Evolutionary conservation across 1,284 basidiomycete species (phyloP).

Genomic region (Phenoliferia sp.): DNA sequence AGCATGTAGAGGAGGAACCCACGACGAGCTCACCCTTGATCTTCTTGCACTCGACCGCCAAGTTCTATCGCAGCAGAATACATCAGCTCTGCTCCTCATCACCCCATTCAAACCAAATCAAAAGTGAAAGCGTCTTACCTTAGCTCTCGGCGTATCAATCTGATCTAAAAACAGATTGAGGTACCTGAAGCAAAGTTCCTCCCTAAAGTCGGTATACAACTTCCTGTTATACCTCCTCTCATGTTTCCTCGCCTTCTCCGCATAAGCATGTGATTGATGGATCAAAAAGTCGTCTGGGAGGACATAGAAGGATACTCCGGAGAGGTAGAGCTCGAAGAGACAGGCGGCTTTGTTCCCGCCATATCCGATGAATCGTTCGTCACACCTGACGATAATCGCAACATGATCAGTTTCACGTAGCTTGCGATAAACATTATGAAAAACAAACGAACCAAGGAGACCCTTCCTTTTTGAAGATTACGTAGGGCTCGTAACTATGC

Average conservation of each 20-base stretch:
- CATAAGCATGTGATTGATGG: slow-evolving; percentile 72
- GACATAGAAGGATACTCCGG: slow-evolving; percentile 69
- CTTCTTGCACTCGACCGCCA: slow-evolving; percentile 38
- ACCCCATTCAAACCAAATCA: not conserved
- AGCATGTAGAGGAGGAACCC: not conserved
- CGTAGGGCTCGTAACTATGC: slow-evolving; percentile 75
- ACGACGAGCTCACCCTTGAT: slow-evolving; percentile 31
- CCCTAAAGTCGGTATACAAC: slow-evolving; percentile 57
- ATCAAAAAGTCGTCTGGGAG: slow-evolving; percentile 78
- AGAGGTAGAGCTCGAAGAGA: slow-evolving; percentile 60
- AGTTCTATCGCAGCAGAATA: slow-evolving; percentile 16
- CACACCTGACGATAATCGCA: slow-evolving; percentile 53
- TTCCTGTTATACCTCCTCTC: slow-evolving; percentile 68
- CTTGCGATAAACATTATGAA: no score
- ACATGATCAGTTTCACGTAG: not conserved
- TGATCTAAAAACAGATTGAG: slow-evolving; percentile 36
- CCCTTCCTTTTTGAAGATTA: slow-evolving; percentile 69
- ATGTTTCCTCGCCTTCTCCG: slow-evolving; percentile 50
- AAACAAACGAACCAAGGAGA: slow-evolving; percentile 57
- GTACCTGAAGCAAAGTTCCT: slow-evolving; percentile 41
- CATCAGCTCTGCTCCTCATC: no score
- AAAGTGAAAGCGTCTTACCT: slow-evolving; percentile 5
- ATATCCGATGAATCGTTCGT: slow-evolving; percentile 82
- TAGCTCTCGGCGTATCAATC: slow-evolving; percentile 27
- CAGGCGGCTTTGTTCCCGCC: slow-evolving; percentile 67